Conservation (phyloP, 345 rosid species). For the Trapa bicornis region DNA sequence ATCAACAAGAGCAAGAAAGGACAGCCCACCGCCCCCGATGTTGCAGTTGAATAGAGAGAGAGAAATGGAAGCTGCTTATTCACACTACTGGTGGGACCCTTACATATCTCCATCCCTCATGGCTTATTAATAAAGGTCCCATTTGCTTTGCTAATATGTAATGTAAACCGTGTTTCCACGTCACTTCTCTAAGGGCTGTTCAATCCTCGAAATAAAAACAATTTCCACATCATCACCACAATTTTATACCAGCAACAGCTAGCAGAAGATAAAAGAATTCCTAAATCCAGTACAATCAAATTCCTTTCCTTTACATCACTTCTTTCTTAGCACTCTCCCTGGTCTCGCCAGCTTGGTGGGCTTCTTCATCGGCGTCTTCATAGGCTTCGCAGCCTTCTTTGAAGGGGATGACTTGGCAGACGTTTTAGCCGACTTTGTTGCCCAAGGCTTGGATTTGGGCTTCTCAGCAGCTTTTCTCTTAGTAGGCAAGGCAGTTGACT, state of each 20-base stretch:
- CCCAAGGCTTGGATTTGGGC: conserved; percentile 10
- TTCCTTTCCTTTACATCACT: neutral
- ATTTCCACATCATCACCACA: neutral
- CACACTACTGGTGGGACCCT: neutral
- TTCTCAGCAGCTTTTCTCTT: conserved; percentile 20
- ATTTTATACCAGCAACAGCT: neutral
- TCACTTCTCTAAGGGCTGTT: neutral
- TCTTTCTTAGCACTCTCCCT: neutral
- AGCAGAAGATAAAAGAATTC: too few species aligned
- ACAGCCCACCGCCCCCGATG: neutral
- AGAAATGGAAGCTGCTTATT: neutral
- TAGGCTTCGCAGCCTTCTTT: conserved; percentile 3
- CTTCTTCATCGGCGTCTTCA: conserved; percentile 5
- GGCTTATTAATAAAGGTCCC: neutral
- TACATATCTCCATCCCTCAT: too few species aligned
- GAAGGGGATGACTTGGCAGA: conserved; percentile 26
- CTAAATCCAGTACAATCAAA: neutral
- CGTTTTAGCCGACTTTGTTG: conserved; percentile 23
- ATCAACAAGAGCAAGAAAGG: neutral
- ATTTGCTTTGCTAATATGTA: too few species aligned
- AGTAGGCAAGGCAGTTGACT: neutral
- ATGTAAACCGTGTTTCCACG: too few species aligned
- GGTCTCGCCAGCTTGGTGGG: neutral
- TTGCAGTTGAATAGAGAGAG: neutral
- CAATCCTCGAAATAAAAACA: neutral